Evolutionary conservation across 2,329 filamentous ascomycete genomes (phyloP).

Genomic region (Sporothrix schenckii): DNA sequence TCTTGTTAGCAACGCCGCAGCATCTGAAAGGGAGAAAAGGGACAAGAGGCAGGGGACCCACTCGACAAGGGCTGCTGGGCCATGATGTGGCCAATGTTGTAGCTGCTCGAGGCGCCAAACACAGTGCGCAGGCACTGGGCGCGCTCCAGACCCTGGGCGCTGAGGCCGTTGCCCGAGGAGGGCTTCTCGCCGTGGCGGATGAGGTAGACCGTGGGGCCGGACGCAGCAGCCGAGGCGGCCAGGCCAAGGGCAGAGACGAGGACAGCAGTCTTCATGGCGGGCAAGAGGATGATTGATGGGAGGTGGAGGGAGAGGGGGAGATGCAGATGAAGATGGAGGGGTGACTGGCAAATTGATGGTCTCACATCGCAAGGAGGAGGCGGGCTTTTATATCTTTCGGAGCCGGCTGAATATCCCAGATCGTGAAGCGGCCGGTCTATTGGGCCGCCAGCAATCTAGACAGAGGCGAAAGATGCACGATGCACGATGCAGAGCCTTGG

Average conservation of each 20-base stretch:
- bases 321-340: not conserved
- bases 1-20: not conserved
- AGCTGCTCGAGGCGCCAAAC: conserved; percentile 56
- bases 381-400: too few relatives aligned
- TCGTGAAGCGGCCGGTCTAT: too few relatives aligned
- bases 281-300: not conserved
- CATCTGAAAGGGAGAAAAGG: not conserved
- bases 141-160: conserved; percentile 54
- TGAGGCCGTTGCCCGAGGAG: conserved; percentile 54
- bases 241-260: conserved; percentile 7
- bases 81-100: conserved; percentile 62
- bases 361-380: too few relatives aligned
- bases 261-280: not conserved
- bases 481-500: too few relatives aligned
- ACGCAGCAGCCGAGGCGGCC: conserved; percentile 1
- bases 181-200: conserved; percentile 69
- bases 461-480: not conserved
- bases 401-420: too few relatives aligned
- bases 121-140: conserved; percentile 62
- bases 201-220: conserved; percentile 59
- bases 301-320: not conserved
- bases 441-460: not conserved
- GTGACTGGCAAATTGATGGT: too few relatives aligned
- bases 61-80: conserved; percentile 56
- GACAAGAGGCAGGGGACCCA: conserved; percentile 37